Evolutionary conservation across 768 basidiomycete species (phyloP).

Genomic region (Scleroderma bovista): DNA sequence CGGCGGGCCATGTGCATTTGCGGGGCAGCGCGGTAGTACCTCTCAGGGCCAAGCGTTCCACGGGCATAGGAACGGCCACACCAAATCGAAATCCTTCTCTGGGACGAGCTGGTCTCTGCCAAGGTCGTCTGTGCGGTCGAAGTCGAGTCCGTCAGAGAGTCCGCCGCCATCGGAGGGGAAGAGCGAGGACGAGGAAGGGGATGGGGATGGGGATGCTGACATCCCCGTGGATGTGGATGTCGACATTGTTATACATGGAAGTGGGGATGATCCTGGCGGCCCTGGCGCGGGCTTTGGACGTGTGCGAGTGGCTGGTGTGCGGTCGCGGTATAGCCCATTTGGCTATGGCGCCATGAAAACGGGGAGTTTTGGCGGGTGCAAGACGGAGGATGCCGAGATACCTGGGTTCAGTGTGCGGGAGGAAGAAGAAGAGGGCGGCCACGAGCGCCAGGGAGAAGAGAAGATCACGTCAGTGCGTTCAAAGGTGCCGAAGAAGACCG

Average conservation of each 20-base stretch:
- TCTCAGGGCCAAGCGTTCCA: background rate
- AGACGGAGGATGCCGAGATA: slow-evolving; percentile 41
- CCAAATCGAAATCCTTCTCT: slow-evolving; percentile 7
- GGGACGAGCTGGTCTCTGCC: slow-evolving; percentile 49
- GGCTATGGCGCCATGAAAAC: slow-evolving; percentile 24
- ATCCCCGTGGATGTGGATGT: no score
- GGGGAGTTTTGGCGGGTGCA: slow-evolving; percentile 24
- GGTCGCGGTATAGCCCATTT: background rate
- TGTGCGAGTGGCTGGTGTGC: background rate
- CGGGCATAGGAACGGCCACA: background rate
- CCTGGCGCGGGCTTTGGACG: slow-evolving; percentile 4
- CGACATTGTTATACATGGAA: slow-evolving; percentile 10
- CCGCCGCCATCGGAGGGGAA: slow-evolving; percentile 28
- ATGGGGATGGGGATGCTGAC: slow-evolving; percentile 20
- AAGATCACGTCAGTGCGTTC: slow-evolving; percentile 8
- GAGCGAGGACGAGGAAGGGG: slow-evolving; percentile 33
- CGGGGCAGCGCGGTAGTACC: background rate
- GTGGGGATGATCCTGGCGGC: slow-evolving; percentile 1
- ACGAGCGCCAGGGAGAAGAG: no score
- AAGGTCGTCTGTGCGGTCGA: slow-evolving; percentile 44
- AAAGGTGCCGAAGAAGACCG: slow-evolving; percentile 10
- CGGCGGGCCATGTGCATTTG: slow-evolving; percentile 1
- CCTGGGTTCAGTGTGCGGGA: slow-evolving; percentile 38
- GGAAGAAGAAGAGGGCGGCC: slow-evolving; percentile 43
- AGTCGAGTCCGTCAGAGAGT: slow-evolving; percentile 33